phyloP scores from a whole-genome alignment of 2,329 filamentous ascomycete genomes.

The Sporothrix brasiliensis region DNA sequence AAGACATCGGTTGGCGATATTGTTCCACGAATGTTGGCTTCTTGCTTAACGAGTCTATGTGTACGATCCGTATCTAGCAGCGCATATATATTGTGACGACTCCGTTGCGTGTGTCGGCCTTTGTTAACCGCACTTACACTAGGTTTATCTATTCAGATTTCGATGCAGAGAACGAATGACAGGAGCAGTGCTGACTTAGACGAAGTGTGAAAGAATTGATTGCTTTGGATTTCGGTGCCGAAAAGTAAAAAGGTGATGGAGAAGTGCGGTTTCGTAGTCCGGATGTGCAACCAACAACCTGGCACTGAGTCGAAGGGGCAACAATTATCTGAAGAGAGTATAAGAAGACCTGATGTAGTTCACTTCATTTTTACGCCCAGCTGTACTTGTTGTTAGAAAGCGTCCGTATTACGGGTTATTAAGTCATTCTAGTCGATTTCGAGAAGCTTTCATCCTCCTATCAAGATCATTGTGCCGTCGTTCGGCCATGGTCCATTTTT shows the following conservation, averaged over 20 bases:
- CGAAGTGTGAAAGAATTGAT: not conserved
- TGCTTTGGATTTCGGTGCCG: not conserved
- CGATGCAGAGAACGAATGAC: not conserved
- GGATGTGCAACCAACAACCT: not conserved
- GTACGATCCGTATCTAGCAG: no score
- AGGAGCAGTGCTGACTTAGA: not conserved
- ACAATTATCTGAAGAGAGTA: not conserved
- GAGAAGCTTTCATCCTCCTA: not conserved
- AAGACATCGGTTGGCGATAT: no score
- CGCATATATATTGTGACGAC: no score
- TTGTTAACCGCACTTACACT: no score
- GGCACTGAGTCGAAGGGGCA: not conserved
- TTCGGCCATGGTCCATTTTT: not conserved
- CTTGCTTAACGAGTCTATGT: no score
- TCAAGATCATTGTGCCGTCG: not conserved
- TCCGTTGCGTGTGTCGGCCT: no score
- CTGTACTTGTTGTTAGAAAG: not conserved
- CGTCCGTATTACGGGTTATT: not conserved
- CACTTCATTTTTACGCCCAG: not conserved
- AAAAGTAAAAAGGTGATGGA: not conserved
- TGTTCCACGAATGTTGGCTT: no score
- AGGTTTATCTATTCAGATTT: not conserved
- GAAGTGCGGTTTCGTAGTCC: constrained; percentile 8
- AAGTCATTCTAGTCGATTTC: not conserved
- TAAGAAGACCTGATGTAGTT: not conserved